phyloP scores from a whole-genome alignment of 2,329 filamentous ascomycete species.

The Xylaria sp. region DNA sequence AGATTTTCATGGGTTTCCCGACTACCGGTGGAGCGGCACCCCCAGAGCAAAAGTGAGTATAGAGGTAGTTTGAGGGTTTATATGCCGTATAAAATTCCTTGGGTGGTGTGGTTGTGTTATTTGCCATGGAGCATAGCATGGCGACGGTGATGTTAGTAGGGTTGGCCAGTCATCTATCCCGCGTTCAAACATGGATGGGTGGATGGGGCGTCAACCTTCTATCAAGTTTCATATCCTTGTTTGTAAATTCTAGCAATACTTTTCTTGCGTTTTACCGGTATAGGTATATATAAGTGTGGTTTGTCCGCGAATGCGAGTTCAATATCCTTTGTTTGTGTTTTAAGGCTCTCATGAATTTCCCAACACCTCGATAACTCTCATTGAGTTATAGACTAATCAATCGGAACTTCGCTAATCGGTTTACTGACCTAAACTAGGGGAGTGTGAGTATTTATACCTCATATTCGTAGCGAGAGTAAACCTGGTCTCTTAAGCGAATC shows the following conservation, averaged over 20 bases:
- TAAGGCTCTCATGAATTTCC: neutral
- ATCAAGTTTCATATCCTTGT: neutral
- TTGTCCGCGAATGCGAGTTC: neutral
- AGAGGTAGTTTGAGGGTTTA: neutral
- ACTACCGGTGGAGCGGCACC: constrained; percentile 78
- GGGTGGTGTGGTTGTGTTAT: neutral
- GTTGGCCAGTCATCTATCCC: neutral
- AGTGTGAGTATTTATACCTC: neutral
- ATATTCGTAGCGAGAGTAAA: neutral
- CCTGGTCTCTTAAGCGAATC: too few species aligned
- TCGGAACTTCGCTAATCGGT: neutral
- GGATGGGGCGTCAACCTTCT: neutral
- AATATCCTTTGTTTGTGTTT: neutral
- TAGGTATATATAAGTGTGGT: neutral
- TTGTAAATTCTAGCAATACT: constrained; percentile 17
- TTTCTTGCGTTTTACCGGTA: constrained; percentile 8
- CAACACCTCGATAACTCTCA: too few species aligned
- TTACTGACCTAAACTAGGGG: neutral
- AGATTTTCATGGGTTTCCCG: constrained; percentile 88
- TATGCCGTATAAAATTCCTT: constrained; percentile 1
- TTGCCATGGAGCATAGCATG: constrained; percentile 3
- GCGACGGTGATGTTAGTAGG: constrained; percentile 3
- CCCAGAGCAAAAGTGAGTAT: constrained; percentile 61
- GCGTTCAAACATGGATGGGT: neutral
- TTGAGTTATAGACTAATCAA: neutral